phyloP scores from a whole-genome alignment of 306 rosid species.

The Psophocarpus tetragonolobus region DNA sequence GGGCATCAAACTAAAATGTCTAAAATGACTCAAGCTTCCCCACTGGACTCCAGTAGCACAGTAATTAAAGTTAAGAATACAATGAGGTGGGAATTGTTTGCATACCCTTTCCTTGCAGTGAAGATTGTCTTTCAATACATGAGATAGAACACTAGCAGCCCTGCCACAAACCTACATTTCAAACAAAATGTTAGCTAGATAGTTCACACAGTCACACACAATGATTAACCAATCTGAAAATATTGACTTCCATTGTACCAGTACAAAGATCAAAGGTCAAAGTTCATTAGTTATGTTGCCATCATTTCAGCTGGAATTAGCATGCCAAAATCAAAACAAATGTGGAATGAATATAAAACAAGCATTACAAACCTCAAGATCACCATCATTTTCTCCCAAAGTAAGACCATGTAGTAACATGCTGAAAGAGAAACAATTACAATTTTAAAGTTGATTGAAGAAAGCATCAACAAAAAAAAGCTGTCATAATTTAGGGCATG shows the following conservation, averaged over 20 bases:
- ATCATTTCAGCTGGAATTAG: conserved; percentile 13
- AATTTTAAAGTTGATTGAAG: conserved; percentile 24
- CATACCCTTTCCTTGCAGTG: conserved; percentile 91
- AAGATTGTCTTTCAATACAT: conserved; percentile 68
- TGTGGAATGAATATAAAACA: background rate
- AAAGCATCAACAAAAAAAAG: conserved; percentile 22
- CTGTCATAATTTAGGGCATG: background rate
- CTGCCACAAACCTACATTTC: conserved; percentile 73
- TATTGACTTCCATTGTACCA: background rate
- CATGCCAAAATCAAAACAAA: background rate
- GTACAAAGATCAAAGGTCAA: background rate
- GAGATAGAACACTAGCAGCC: conserved; percentile 88
- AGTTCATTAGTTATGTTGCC: background rate
- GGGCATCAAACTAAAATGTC: background rate
- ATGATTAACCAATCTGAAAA: background rate
- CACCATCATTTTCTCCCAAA: conserved; percentile 73
- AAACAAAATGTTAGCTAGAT: conserved; percentile 27
- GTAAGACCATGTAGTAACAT: conserved; percentile 81
- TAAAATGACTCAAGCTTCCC: background rate
- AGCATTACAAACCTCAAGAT: conserved; percentile 68
- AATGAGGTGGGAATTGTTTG: background rate
- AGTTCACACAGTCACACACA: background rate
- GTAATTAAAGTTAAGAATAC: background rate
- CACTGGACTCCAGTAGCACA: background rate
- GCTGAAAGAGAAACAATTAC: conserved; percentile 55